Evolutionary conservation across 2,329 filamentous ascomycete species (phyloP), one percentile per base, ranked within the genome.

Genomic region (Fusarium cyanostomum): DNA sequence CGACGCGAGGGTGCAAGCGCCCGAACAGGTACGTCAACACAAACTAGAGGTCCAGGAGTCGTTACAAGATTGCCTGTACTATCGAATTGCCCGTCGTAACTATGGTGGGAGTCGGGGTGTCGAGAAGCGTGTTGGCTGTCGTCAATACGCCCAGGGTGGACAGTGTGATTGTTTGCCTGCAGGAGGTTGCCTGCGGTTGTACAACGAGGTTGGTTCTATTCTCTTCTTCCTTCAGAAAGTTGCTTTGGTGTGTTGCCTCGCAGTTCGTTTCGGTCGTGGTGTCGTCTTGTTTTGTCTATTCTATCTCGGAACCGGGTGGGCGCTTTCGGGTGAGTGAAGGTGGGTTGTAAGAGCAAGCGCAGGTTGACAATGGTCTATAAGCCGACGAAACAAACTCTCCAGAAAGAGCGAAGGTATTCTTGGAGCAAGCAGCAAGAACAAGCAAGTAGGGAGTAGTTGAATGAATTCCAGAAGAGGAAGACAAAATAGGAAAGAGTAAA

Each of bases 111-210:
- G 44, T 50, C 39, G 30, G 48, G 30, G 33, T 37, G 39, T 57
- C 39, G 57, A 52, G 41, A 51, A 52, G 52, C 46, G 44, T 44
- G 38, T 44, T 42, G 38, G 39, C 49, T 13, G 54, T 50, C 48
- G 43, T 56, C 33, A 30, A 28, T 42, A 39, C 27, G 48, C 18
- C 16, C 52, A 33, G 34, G 46, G 45, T 35, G 61, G 46, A 54
- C 53, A 50, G 52, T 27, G 35, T 28, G 57, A 58, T 45, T 70
- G 57, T 52, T 65, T 63, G 35, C 52, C 43, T 65, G 56, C 52
- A 62, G 58, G 45, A 43, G 34, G 33, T 49, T 51, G 45, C 43
- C 59, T 55, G 51, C 35, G 52, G 56, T 26, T 48, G 56, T 62
- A 58, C 56, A 35, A 63, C 56, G n/a, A 21, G 46, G 28, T 28